A percentile compares a stretch with the other conserved stretches of the same genome.
phyloP scores from a whole-genome alignment of 2,329 filamentous ascomycete genomes.

The Fusarium scirpi region DNA sequence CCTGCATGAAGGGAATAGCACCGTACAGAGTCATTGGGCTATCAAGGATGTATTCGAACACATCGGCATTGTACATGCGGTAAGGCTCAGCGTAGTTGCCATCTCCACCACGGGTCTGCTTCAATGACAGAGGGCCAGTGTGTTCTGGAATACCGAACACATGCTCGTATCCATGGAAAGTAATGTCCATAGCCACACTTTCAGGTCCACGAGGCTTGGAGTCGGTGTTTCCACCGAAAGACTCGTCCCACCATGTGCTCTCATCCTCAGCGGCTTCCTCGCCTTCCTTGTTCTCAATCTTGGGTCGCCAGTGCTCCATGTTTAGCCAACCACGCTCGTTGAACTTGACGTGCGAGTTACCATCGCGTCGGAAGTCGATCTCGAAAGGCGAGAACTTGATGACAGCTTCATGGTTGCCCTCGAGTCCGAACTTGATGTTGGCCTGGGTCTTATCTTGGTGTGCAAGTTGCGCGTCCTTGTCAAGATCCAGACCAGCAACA shows the following conservation, averaged over 20 bases:
- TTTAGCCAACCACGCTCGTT: constrained; percentile 93
- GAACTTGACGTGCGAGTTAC: constrained; percentile 83
- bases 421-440: constrained; percentile 83
- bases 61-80: constrained; percentile 93
- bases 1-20: constrained; percentile 98
- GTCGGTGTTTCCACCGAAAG: constrained; percentile 94
- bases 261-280: constrained; percentile 76
- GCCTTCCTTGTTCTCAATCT: constrained; percentile 75
- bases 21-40: constrained; percentile 99
- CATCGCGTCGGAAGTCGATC: constrained; percentile 88
- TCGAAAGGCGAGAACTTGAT: constrained; percentile 86
- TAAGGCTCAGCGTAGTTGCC: constrained; percentile 91
- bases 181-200: constrained; percentile 89
- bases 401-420: constrained; percentile 81
- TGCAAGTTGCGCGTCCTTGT: constrained; percentile 76
- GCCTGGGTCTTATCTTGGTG: constrained; percentile 74
- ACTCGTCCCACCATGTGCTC: constrained; percentile 97
- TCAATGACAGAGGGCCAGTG: constrained; percentile 86
- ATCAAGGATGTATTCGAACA: constrained; percentile 97
- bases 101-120: constrained; percentile 88
- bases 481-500: constrained; percentile 81
- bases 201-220: constrained; percentile 95
- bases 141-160: constrained; percentile 97
- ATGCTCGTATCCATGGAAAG: constrained; percentile 90
- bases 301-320: constrained; percentile 93